Evolutionary conservation across 345 rosid species (phyloP), one percentile per base, ranked within the genome.

Genomic region (Pseudoturritis turrita): DNA sequence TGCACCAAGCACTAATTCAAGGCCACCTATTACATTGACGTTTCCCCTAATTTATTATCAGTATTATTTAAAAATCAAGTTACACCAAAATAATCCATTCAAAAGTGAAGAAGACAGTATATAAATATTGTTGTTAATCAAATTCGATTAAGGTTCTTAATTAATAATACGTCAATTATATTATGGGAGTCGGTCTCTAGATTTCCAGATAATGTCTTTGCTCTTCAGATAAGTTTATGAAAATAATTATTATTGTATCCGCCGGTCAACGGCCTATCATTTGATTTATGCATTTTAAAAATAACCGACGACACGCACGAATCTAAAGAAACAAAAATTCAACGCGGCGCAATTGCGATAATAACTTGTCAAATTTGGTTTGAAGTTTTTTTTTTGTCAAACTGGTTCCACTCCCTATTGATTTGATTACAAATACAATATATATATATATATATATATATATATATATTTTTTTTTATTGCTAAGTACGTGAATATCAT

Each of bases 11-110:
- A 31, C 11, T 46, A 17, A 21, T 45, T 31, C 40, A 59, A 50
- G 29, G 68, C 68, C 78, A 74, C 73, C 68, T 74, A 50, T 66
- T 66, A 74, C 68, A 51, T 59, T 67, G 78, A 67, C 73, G 26
- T 67, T 51, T 61, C 47, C 39, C 31, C 78, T 59, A 74, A 73
- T 45, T 47, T 65, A 21, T 14, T 65, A 56, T 15, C 9, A 33
- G n/a, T 55, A 22, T 26, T 56, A 47, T 47, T 36, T 39, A 52
- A 58, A 65, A 7, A 7, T 33, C 64, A 53, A 15, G 55, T 62
- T 33, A 72, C 55, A 31, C 45, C 13, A 10, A 61, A 62, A 15
- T 21, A 40, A 43, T 29, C 76, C 18, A 62, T 7, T 29, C 17
- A 65, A 46, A 52, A 19, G 8, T 52, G 36, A 53, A 45, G 21